Conservation (phyloP, 2,329 filamentous ascomycete species). For the Emericellopsis atlantica region DNA sequence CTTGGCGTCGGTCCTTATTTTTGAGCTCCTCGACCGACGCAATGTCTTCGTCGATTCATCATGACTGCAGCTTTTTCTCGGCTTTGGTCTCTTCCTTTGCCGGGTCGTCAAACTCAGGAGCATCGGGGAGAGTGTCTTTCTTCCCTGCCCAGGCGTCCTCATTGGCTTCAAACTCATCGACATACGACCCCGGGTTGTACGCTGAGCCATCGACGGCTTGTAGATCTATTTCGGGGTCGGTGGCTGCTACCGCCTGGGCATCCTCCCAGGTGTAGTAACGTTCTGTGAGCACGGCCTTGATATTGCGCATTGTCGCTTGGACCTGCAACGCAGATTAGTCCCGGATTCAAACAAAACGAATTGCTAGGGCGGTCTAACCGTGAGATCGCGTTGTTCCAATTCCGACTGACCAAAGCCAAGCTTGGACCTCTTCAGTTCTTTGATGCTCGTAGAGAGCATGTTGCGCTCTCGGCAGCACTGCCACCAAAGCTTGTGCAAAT, state of each 20-base stretch:
- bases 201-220: constrained; percentile 27
- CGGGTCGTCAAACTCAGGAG: neutral
- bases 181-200: constrained; percentile 32
- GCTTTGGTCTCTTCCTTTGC: neutral
- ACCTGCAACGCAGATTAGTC: constrained; percentile 37
- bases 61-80: neutral
- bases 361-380: constrained; percentile 23
- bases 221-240: constrained; percentile 55
- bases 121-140: constrained; percentile 3
- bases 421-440: constrained; percentile 54
- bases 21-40: too few species aligned
- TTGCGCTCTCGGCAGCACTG: constrained; percentile 86
- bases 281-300: constrained; percentile 78
- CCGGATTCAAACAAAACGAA: neutral
- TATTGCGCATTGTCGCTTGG: constrained; percentile 62
- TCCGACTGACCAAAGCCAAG: constrained; percentile 66
- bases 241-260: constrained; percentile 51
- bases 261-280: constrained; percentile 82
- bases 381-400: constrained; percentile 45
- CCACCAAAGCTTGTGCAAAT: constrained; percentile 90
- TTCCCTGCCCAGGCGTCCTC: constrained; percentile 10
- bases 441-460: constrained; percentile 64
- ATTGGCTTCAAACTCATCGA: constrained; percentile 15
- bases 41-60: too few species aligned
- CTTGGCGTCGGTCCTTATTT: too few species aligned